Evolutionary conservation across 306 rosid genomes (phyloP).

Genomic region (Benincasa hispida): DNA sequence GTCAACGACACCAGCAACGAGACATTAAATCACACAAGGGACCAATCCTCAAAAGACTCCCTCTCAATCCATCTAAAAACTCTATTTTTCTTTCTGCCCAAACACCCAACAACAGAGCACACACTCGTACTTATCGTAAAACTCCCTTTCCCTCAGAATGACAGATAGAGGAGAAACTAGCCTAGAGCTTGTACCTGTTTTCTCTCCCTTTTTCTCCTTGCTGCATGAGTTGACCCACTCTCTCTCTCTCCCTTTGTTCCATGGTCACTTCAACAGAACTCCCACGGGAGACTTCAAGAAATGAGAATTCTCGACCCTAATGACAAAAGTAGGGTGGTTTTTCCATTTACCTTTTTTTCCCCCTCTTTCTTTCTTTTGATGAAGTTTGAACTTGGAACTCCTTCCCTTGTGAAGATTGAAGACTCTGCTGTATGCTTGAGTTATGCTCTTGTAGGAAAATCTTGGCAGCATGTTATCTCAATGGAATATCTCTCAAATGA

Average conservation of each 20-base stretch:
- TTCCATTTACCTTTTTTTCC: neutral
- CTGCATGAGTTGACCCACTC: neutral
- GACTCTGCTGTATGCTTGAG: neutral
- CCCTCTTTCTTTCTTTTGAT: neutral
- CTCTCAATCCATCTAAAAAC: too few relatives aligned
- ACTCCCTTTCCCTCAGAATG: too few relatives aligned
- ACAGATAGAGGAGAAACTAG: too few relatives aligned
- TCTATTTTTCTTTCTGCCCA: too few relatives aligned
- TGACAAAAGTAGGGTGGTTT: neutral
- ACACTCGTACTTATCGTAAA: too few relatives aligned
- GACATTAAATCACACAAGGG: too few relatives aligned
- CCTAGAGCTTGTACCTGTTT: neutral
- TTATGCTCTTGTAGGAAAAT: neutral
- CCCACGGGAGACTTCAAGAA: neutral
- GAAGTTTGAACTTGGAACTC: neutral
- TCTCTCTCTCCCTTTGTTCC: neutral
- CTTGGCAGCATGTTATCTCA: neutral
- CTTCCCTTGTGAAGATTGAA: neutral
- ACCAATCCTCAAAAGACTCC: too few relatives aligned
- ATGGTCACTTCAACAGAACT: neutral
- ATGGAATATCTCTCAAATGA: neutral
- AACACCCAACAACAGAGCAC: too few relatives aligned
- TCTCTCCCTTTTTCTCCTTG: neutral
- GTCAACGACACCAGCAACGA: too few relatives aligned
- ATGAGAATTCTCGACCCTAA: neutral